Evolutionary conservation across 306 rosid genomes (phyloP).

Genomic region (Acacia melanoxylon): DNA sequence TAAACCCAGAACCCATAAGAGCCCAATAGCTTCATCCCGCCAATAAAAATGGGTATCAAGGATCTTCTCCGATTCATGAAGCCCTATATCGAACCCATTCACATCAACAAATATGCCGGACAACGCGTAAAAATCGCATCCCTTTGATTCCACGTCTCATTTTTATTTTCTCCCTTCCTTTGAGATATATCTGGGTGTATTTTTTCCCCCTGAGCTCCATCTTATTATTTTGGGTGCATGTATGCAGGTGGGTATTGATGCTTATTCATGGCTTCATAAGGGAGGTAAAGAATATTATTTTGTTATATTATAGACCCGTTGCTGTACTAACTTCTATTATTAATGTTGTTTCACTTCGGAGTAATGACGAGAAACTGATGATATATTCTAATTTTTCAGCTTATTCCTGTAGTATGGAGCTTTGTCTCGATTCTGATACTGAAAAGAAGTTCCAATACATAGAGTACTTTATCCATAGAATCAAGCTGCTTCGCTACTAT

Average conservation of each 20-base stretch:
- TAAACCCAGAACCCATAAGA: slow-evolving; percentile 36
- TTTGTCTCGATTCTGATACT: slow-evolving; percentile 64
- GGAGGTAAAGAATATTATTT: slow-evolving; percentile 55
- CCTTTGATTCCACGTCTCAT: slow-evolving; percentile 15
- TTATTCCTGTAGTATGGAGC: slow-evolving; percentile 95
- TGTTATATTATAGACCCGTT: neutral
- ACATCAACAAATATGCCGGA: slow-evolving; percentile 75
- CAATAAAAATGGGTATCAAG: slow-evolving; percentile 76
- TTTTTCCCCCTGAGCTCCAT: neutral
- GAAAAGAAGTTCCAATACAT: slow-evolving; percentile 67
- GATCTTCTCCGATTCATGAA: slow-evolving; percentile 95
- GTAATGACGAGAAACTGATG: slow-evolving; percentile 6
- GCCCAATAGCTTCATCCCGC: neutral
- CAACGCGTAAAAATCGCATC: slow-evolving; percentile 55
- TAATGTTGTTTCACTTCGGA: neutral
- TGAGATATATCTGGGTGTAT: neutral
- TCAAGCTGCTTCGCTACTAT: slow-evolving; percentile 44
- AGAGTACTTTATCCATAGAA: slow-evolving; percentile 72
- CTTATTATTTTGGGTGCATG: neutral
- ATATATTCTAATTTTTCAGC: slow-evolving; percentile 49
- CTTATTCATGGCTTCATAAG: slow-evolving; percentile 97
- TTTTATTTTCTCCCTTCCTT: slow-evolving; percentile 8
- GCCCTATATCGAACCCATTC: slow-evolving; percentile 67
- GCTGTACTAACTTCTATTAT: neutral
- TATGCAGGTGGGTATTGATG: slow-evolving; percentile 95